These are phyloP conservation scores for Ogataea philodendri DNA, from an alignment of 805 yeast genomes.

Conservation along the genomic window DNA sequence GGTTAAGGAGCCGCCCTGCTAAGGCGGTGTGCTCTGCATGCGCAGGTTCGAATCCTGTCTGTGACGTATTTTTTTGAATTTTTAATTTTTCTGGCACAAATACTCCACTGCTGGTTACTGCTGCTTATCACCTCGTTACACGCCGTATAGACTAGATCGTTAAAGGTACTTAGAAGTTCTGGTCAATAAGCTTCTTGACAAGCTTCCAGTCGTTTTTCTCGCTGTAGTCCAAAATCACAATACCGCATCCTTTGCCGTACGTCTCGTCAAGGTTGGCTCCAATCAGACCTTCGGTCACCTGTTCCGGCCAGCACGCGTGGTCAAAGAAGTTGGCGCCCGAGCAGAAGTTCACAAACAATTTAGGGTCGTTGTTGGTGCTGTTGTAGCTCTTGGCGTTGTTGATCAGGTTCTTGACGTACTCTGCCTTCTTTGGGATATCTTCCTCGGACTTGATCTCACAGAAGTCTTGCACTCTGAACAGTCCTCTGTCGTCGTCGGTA, in stretches of 20 bases:
- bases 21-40: conserved; percentile 88
- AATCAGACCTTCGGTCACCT: conserved; percentile 53
- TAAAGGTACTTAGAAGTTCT: conserved; percentile 37
- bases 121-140: no score
- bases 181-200: conserved; percentile 48
- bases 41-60: conserved; percentile 99
- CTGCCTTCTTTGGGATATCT: conserved; percentile 56
- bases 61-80: conserved; percentile 65
- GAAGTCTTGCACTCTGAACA: conserved; percentile 67
- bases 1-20: conserved; percentile 78
- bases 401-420: conserved; percentile 55
- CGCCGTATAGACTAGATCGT: no score
- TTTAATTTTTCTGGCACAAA: neutral
- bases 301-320: conserved; percentile 71
- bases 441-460: conserved; percentile 55
- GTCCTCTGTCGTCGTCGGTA: conserved; percentile 61
- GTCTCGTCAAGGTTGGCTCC: conserved; percentile 43
- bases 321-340: conserved; percentile 73
- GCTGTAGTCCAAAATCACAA: conserved; percentile 65
- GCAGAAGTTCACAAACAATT: conserved; percentile 68
- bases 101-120: neutral
- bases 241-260: conserved; percentile 58
- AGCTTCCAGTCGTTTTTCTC: conserved; percentile 61
- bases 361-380: conserved; percentile 44
- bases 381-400: conserved; percentile 51